Base-by-base conservation (phyloP, 1,284 basidiomycete species). In the Ganoderma boninense region DNA sequence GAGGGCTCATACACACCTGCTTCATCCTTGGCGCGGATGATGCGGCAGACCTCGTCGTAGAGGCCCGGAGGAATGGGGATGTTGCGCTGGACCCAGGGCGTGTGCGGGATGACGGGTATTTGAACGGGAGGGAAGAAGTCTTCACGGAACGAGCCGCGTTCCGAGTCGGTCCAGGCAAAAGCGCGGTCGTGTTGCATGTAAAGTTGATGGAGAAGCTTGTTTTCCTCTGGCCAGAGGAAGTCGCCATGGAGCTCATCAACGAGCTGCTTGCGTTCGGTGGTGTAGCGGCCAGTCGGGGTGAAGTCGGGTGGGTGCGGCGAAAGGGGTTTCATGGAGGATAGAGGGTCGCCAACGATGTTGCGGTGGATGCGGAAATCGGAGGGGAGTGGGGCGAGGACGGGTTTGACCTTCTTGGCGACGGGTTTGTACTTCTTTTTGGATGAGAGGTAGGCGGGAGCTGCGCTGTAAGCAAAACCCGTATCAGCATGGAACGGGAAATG, bases 21-120 rank as follows among this genome's bases (percentile, higher is more conserved):
- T 0, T 64, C 73, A 4, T 83, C 77, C 64, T 84, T 84, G 10
- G 72, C 70, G 20, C 77, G 69, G 23, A 84, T 77, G 18, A 82
- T 69, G 16, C 70, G 67, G 63, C 78, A 79, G 29, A 84, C 77
- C 64, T 82, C 69, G 38, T 81, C 73, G 56, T 77, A 78, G 46
- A 84, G 77, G 0, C 81, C 82, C 0, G 81, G 82, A 0, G 81
- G 83, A 20, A 84, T 83, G 0, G 82, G 83, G 14, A 83, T 83
- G 61, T 85, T 83, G 13, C 71, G 73, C 32, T 78, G 66, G 0
- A 80, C 78, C 83, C 84, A 84, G 0, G 81, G 82, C 0, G 64
- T 77, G 64, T 84, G 83, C 2, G 70, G 70, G 1, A 84, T 69
- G 0, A 77, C 74, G 0, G 82, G 80, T 29, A 84, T 80, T 7